phyloP scores from a whole-genome alignment of 2,329 filamentous ascomycete genomes.

The Mycosphaerella sp. region DNA sequence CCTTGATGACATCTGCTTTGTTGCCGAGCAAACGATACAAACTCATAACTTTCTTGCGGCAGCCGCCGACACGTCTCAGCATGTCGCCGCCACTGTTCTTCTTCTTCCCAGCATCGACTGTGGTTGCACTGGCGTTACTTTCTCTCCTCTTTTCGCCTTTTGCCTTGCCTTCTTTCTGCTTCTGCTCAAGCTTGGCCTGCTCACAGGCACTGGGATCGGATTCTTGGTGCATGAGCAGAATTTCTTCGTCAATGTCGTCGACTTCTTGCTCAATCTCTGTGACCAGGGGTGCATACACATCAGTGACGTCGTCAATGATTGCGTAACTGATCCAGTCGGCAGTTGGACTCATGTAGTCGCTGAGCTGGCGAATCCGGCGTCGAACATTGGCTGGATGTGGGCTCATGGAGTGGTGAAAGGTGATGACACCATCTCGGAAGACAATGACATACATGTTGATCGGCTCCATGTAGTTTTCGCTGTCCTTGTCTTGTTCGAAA shows the following conservation, averaged over 20 bases:
- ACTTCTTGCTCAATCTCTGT: constrained; percentile 93
- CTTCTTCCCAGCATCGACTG: constrained; percentile 36
- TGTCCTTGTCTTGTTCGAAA: constrained; percentile 89
- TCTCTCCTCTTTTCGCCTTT: constrained; percentile 11
- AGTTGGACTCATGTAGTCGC: constrained; percentile 86
- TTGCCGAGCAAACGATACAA: constrained; percentile 88
- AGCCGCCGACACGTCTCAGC: constrained; percentile 86
- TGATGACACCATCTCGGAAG: constrained; percentile 90
- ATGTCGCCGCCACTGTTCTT: constrained; percentile 61
- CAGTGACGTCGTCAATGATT: constrained; percentile 96
- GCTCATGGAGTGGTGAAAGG: constrained; percentile 94
- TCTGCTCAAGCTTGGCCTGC: constrained; percentile 14
- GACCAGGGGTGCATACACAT: constrained; percentile 89
- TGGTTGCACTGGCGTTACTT: constrained; percentile 29
- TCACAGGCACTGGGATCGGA: constrained; percentile 33
- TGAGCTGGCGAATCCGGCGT: constrained; percentile 82
- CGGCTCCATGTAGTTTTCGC: constrained; percentile 84
- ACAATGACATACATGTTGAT: constrained; percentile 98
- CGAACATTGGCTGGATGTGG: constrained; percentile 96
- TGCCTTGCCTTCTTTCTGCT: constrained; percentile 25
- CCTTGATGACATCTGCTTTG: constrained; percentile 98
- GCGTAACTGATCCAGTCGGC: constrained; percentile 99
- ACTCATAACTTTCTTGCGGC: constrained; percentile 95
- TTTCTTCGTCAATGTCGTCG: constrained; percentile 91
- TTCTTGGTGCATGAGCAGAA: constrained; percentile 70